phyloP scores from a whole-genome alignment of 2,329 filamentous ascomycete genomes.

The Neurospora crassa region DNA sequence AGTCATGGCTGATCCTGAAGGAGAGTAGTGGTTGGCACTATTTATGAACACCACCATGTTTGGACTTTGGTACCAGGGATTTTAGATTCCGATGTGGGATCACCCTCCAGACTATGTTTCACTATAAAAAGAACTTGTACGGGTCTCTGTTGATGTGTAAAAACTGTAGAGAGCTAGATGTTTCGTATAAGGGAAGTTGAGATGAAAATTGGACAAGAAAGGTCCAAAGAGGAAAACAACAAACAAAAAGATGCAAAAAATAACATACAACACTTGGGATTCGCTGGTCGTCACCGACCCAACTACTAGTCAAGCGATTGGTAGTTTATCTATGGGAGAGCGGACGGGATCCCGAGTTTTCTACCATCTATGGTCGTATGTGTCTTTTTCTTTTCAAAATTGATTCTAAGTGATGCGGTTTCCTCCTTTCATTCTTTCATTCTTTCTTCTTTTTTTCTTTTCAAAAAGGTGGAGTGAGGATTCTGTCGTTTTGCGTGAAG shows the following conservation, averaged over 20 bases:
- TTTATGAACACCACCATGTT: background rate
- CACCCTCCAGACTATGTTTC: no score
- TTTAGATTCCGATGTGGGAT: no score
- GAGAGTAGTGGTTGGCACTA: background rate
- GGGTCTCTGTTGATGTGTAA: no score
- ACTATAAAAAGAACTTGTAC: no score
- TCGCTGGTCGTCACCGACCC: background rate
- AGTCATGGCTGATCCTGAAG: background rate
- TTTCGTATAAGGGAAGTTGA: no score
- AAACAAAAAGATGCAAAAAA: no score
- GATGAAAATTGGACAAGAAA: no score
- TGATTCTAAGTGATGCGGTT: background rate
- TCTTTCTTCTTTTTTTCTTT: background rate
- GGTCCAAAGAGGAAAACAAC: no score
- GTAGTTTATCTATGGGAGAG: no score
- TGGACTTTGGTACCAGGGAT: background rate
- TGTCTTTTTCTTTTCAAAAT: rapidly evolving
- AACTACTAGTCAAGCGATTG: no score
- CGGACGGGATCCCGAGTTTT: background rate
- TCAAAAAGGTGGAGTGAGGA: background rate
- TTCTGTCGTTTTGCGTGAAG: background rate
- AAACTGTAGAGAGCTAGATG: no score
- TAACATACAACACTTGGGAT: background rate
- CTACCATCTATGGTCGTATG: background rate
- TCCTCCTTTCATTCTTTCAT: no score